These are phyloP conservation scores for Hondaea fermentalgiana DNA, from an alignment of 108 stramenopile species.

Conservation along the genomic window DNA sequence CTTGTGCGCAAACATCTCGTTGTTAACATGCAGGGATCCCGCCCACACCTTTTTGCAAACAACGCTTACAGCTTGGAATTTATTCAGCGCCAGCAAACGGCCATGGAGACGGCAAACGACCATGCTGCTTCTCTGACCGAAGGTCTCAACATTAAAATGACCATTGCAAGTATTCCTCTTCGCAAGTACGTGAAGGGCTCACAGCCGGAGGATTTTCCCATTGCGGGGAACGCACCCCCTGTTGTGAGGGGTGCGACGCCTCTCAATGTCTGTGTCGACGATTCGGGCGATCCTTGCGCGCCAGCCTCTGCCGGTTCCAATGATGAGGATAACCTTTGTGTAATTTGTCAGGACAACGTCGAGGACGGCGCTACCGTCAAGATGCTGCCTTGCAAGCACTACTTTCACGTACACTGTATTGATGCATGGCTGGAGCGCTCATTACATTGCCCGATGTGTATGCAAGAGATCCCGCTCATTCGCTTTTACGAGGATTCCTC, in stretches of 20 bases:
- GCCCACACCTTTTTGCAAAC: background rate
- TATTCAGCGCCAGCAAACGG: background rate
- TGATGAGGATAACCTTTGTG: background rate
- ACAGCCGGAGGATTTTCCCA: background rate
- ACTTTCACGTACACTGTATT: slow-evolving; percentile 6
- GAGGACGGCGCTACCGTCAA: background rate
- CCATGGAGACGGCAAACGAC: background rate
- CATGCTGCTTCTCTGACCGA: background rate
- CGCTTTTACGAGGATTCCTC: background rate
- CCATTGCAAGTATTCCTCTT: background rate
- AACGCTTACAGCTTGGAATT: background rate
- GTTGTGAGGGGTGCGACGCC: too few relatives aligned
- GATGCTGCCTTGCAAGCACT: slow-evolving; percentile 19
- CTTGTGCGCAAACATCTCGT: background rate
- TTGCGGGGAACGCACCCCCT: background rate
- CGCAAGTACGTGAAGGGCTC: background rate
- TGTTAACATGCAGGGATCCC: background rate
- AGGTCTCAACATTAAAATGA: background rate
- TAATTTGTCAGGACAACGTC: slow-evolving; percentile 20
- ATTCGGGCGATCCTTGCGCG: background rate
- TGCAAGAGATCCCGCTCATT: slow-evolving; percentile 1
- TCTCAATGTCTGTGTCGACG: background rate
- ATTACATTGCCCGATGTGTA: slow-evolving; percentile 21
- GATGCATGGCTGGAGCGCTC: slow-evolving; percentile 23
- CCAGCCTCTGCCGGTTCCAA: background rate